Evolutionary conservation across 805 yeast genomes (phyloP).

Genomic region (Groenewaldozyma salmanticensis): DNA sequence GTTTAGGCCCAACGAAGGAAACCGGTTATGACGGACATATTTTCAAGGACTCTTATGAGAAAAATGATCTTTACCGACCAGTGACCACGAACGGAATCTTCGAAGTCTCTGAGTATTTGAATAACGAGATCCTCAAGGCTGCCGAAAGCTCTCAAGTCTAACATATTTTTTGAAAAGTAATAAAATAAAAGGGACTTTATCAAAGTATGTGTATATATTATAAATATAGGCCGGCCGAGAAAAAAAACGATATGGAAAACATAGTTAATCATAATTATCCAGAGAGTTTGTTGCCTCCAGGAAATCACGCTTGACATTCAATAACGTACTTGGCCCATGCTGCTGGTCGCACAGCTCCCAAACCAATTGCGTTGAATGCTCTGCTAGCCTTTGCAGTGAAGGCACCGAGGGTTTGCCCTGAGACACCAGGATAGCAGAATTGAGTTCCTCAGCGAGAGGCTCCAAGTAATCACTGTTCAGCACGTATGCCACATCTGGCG

Average conservation of each 20-base stretch:
- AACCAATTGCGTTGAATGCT: constrained; percentile 32
- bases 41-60: constrained; percentile 44
- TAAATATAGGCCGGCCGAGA: too few relatives aligned
- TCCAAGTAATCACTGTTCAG: constrained; percentile 30
- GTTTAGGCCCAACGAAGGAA: constrained; percentile 32
- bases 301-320: constrained; percentile 40
- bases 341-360: constrained; percentile 25
- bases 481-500: constrained; percentile 28
- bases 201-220: too few relatives aligned
- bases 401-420: constrained; percentile 37
- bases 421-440: constrained; percentile 34
- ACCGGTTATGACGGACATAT: constrained; percentile 37
- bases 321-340: constrained; percentile 28
- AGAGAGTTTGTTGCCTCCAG: constrained; percentile 19
- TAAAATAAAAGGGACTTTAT: neutral
- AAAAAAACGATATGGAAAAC: too few relatives aligned
- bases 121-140: too few relatives aligned
- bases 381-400: constrained; percentile 35
- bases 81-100: constrained; percentile 41
- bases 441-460: constrained; percentile 34
- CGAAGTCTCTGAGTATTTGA: constrained; percentile 42
- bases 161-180: too few relatives aligned
- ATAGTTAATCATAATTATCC: neutral
- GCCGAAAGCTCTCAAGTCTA: too few relatives aligned
- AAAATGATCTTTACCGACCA: constrained; percentile 49